A percentile compares a stretch with the other conserved stretches of the same genome.
phyloP scores from a whole-genome alignment of 805 yeast genomes.

The Monosporozyma siamensis region DNA sequence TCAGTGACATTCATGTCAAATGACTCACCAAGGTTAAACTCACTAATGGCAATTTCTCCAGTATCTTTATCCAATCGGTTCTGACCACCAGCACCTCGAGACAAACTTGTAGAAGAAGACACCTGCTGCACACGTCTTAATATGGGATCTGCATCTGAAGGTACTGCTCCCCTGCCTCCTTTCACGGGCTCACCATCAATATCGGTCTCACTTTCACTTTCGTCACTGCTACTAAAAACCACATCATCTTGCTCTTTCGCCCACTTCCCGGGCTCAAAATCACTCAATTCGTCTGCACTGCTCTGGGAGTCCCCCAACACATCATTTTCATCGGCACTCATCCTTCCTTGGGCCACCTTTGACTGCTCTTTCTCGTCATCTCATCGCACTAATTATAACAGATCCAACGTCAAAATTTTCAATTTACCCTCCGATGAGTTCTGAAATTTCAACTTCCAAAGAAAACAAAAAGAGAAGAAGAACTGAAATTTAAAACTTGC shows the following conservation, averaged over 20 bases:
- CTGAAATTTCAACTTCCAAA: background rate
- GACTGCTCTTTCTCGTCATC: background rate
- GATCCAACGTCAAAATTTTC: no score
- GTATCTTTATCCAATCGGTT: background rate
- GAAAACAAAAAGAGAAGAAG: no score
- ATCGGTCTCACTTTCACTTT: background rate
- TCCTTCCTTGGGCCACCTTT: no score
- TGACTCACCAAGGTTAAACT: constrained; percentile 16
- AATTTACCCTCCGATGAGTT: constrained; percentile 1
- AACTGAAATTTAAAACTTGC: no score
- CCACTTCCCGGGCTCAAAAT: background rate
- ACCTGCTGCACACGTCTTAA: background rate
- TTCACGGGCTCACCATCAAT: background rate
- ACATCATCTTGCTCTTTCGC: no score
- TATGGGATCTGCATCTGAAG: background rate
- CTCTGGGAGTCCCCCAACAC: background rate
- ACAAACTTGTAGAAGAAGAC: background rate
- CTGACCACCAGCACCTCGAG: background rate
- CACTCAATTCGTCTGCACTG: constrained; percentile 1
- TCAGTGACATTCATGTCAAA: constrained; percentile 13
- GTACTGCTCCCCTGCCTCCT: background rate
- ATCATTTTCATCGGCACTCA: background rate
- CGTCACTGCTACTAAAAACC: background rate
- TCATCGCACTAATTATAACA: background rate
- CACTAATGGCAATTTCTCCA: background rate